A percentile compares a stretch with the other conserved stretches of the same genome.
phyloP scores from a whole-genome alignment of 805 yeast genomes.

The Candida rishiriensis region DNA sequence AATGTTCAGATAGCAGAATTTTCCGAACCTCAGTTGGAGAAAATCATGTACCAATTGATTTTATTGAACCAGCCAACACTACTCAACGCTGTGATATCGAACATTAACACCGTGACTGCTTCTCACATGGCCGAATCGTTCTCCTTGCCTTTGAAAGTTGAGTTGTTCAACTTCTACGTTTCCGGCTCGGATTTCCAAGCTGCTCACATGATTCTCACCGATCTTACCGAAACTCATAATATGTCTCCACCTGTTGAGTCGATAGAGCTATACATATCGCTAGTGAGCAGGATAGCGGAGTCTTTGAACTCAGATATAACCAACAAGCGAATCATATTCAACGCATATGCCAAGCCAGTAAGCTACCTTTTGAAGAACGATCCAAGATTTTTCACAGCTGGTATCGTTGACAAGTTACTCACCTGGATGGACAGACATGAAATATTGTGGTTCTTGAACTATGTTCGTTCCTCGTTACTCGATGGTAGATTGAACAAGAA shows the following conservation, averaged over 20 bases:
- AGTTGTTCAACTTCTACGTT: conserved; percentile 13
- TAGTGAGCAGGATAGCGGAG: conserved; percentile 11
- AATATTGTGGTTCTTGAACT: conserved; percentile 20
- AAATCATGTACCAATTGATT: neutral
- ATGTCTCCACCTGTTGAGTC: conserved; percentile 11
- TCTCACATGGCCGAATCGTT: neutral
- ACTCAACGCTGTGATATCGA: neutral
- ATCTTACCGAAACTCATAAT: conserved; percentile 6
- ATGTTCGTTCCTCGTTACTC: conserved; percentile 7
- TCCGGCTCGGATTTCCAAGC: conserved; percentile 13
- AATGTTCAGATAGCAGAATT: too few relatives aligned
- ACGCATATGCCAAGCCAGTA: conserved; percentile 17
- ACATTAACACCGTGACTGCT: neutral
- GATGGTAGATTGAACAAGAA: neutral
- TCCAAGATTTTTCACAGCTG: conserved; percentile 7
- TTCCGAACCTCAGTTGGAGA: neutral
- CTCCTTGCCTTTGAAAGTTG: conserved; percentile 7
- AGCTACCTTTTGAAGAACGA: conserved; percentile 8
- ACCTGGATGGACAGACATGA: conserved; percentile 17
- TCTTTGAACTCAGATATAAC: conserved; percentile 11
- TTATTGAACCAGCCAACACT: too few relatives aligned
- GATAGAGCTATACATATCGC: conserved; percentile 12
- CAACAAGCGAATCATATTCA: conserved; percentile 21
- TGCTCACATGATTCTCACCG: too few relatives aligned
- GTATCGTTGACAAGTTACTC: conserved; percentile 6